These are phyloP conservation scores for Colletotrichum sp. DNA, from an alignment of 2,329 filamentous ascomycete species.

Conservation along the genomic window DNA sequence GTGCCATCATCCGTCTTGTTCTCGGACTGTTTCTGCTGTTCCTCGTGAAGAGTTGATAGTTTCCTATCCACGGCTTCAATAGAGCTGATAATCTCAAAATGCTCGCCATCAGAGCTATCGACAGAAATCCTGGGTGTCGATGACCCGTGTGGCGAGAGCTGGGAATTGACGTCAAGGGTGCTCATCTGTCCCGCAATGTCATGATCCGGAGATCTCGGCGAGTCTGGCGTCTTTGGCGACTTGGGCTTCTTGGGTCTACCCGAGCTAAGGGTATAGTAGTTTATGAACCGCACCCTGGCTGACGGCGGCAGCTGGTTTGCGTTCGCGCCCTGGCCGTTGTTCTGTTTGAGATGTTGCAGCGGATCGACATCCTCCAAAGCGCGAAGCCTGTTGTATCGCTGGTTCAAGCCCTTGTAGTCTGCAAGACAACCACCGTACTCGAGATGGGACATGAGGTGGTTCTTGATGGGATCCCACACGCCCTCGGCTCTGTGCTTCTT, in stretches of 20 bases:
- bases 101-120: conserved; percentile 46
- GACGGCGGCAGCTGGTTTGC: conserved; percentile 31
- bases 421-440: conserved; percentile 85
- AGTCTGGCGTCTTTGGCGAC: conserved; percentile 18
- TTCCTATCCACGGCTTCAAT: not conserved
- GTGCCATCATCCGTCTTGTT: not conserved
- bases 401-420: conserved; percentile 73
- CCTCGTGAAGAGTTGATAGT: conserved; percentile 4
- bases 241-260: conserved; percentile 66
- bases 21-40: not conserved
- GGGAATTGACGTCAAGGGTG: not conserved
- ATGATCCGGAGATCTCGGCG: not conserved
- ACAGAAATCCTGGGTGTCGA: conserved; percentile 48
- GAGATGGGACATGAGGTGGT: conserved; percentile 78
- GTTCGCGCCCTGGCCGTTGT: conserved; percentile 22
- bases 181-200: not conserved
- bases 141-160: not conserved
- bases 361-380: conserved; percentile 75
- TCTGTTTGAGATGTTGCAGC: conserved; percentile 30
- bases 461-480: conserved; percentile 71
- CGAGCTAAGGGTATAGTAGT: conserved; percentile 89
- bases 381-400: conserved; percentile 72
- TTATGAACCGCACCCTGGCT: conserved; percentile 77
- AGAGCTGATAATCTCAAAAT: not conserved
- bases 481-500: conserved; percentile 79